Evolutionary conservation across 805 yeast genomes (phyloP).

Genomic region (Pichia occidentalis): DNA sequence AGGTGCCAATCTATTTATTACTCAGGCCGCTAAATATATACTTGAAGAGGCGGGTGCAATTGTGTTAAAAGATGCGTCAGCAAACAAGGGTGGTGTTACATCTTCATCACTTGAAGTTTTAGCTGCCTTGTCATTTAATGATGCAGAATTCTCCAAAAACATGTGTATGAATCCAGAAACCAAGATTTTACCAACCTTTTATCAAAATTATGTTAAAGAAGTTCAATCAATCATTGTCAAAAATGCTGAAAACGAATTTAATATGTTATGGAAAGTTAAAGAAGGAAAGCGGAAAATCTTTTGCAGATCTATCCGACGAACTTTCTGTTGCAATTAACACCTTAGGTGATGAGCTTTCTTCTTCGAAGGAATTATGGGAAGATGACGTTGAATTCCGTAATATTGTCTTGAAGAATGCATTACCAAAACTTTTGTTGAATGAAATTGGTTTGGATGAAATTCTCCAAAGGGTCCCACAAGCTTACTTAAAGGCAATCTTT

Average conservation of each 20-base stretch:
- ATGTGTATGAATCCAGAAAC: slow-evolving; percentile 65
- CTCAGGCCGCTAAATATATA: slow-evolving; percentile 85
- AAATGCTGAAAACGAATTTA: slow-evolving; percentile 83
- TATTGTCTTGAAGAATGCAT: slow-evolving; percentile 65
- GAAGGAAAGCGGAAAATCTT: slow-evolving; percentile 55
- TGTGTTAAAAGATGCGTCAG: slow-evolving; percentile 91
- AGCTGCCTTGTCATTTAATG: slow-evolving; percentile 89
- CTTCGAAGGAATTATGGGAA: slow-evolving; percentile 76
- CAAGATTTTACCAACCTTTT: slow-evolving; percentile 61
- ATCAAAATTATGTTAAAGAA: slow-evolving; percentile 73
- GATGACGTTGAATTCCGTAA: slow-evolving; percentile 73
- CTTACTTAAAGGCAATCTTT: slow-evolving; percentile 82
- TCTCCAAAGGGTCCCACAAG: slow-evolving; percentile 72
- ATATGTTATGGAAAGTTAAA: slow-evolving; percentile 76
- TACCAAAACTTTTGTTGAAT: slow-evolving; percentile 65
- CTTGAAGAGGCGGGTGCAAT: slow-evolving; percentile 83
- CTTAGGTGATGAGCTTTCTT: slow-evolving; percentile 66
- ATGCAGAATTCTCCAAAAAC: slow-evolving; percentile 66
- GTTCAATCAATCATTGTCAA: slow-evolving; percentile 69
- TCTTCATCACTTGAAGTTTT: slow-evolving; percentile 93
- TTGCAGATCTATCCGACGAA: slow-evolving; percentile 65
- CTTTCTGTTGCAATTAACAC: slow-evolving; percentile 64
- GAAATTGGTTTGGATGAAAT: slow-evolving; percentile 63
- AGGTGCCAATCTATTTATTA: slow-evolving; percentile 94
- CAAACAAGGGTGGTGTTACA: slow-evolving; percentile 98